Evolutionary conservation across 805 yeast species (phyloP).

Genomic region (Ogataea wickerhamii): DNA sequence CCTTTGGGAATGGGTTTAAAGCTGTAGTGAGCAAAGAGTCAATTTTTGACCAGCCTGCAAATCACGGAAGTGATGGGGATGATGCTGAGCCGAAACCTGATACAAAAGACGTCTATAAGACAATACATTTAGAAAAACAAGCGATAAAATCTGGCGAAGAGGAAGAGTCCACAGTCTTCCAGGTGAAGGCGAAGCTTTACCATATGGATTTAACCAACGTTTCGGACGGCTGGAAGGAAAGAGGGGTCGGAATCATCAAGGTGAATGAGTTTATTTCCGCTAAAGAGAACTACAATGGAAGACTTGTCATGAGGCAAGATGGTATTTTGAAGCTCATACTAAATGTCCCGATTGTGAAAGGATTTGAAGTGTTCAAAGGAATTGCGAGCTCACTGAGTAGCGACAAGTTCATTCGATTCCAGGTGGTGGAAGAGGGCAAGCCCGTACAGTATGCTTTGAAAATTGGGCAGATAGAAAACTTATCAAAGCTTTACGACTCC

Average conservation of each 20-base stretch:
- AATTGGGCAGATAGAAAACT: constrained; percentile 57
- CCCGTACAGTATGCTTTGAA: constrained; percentile 85
- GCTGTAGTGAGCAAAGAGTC: constrained; percentile 50
- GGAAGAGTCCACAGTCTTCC: constrained; percentile 64
- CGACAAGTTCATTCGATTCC: constrained; percentile 78
- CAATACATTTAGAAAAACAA: constrained; percentile 58
- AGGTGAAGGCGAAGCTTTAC: constrained; percentile 75
- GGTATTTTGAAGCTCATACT: constrained; percentile 80
- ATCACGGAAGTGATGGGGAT: constrained; percentile 12
- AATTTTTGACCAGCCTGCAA: constrained; percentile 43
- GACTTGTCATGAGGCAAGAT: constrained; percentile 88
- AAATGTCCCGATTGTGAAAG: constrained; percentile 63
- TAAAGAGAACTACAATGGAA: constrained; percentile 38
- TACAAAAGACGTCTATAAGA: constrained; percentile 40
- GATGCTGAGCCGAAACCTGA: constrained; percentile 29
- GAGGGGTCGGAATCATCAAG: constrained; percentile 87
- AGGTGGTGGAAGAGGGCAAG: constrained; percentile 55
- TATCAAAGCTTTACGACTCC: constrained; percentile 54
- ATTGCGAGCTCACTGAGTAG: constrained; percentile 81
- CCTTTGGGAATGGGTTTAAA: constrained; percentile 55
- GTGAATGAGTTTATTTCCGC: constrained; percentile 47
- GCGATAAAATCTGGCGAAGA: constrained; percentile 86
- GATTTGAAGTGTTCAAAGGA: constrained; percentile 68
- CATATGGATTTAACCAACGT: constrained; percentile 63
- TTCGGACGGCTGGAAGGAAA: constrained; percentile 88